Base-by-base conservation (phyloP, 331 rosid genomes). In the Malus hybrid region DNA sequence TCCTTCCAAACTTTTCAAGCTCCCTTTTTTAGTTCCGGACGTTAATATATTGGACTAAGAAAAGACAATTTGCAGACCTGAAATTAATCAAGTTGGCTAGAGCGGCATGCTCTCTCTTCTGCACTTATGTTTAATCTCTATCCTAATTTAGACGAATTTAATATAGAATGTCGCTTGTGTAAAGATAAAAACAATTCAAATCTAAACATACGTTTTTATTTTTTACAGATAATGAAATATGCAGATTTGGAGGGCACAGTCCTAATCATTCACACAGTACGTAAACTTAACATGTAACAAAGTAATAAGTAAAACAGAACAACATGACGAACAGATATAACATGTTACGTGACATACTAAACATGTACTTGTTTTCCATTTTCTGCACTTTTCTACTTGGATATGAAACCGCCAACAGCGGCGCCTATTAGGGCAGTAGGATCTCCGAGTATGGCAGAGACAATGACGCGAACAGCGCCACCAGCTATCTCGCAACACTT, bases 361-460 rank as follows among this genome's bases (percentile, higher is more conserved):
- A 52, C 34, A 73, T 66, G 36, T 34, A 11, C 34, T 52, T 33
- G 5, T 44, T 34, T 20, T 20, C 46, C 44, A 18, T 19, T 24
- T 27, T 10, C 42, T 15, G 20, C 48, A 32, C 48, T 27, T 54
- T 33, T 60, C 81, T 81, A 81, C 62, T 73, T 81, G 36, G 88
- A 81, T 19, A 86, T 77, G 72, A 86, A 71, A 18, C 83, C 83
- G 2, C 80, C 83, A 62, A 86, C 50, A 3, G 79, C 90, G 9
- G 86, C 83, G 5, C 83, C 86, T 32, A 84, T 80, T 20, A 86
- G 44, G 39, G 88, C 88, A 27, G 90, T 79, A 29, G 90, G 88
- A 76, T 86, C 88, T 46, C 90, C 90, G 0, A 86, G 76, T 50
- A 86, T 80, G 11, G 90, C 90, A 0, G 88, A 84, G 77, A 86